Evolutionary conservation across 441 rosid genomes (phyloP).

Genomic region (Corymbia citriodora): DNA sequence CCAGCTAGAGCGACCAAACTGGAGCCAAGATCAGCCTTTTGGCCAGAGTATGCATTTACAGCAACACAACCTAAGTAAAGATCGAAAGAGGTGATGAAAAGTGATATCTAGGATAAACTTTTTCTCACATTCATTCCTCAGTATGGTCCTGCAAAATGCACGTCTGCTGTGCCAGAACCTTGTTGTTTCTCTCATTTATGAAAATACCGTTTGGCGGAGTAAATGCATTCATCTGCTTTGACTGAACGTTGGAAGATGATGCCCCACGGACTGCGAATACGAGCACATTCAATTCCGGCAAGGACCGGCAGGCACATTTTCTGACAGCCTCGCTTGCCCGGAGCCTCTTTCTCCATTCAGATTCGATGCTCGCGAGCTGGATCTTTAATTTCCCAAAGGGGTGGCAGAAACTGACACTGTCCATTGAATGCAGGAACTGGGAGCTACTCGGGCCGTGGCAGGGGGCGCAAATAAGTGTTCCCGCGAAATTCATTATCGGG

Average conservation of each 20-base stretch:
- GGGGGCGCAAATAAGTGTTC: constrained; percentile 30
- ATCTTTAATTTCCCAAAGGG: background rate
- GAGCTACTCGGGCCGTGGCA: constrained; percentile 38
- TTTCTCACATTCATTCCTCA: background rate
- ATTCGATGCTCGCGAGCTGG: background rate
- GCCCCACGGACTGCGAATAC: background rate
- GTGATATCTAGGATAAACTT: background rate
- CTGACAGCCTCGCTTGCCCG: background rate
- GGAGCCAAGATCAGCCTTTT: background rate
- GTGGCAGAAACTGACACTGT: background rate
- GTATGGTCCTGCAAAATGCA: background rate
- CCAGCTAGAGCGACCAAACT: background rate
- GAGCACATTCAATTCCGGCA: background rate
- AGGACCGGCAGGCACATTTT: background rate
- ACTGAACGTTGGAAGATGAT: background rate
- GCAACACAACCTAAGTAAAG: background rate
- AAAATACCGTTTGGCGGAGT: background rate
- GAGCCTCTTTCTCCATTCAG: background rate
- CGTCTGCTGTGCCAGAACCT: background rate
- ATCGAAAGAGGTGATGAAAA: background rate
- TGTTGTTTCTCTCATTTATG: background rate
- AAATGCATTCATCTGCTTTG: background rate
- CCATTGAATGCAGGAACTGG: constrained; percentile 28
- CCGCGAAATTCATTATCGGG: constrained; percentile 29
- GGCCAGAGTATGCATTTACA: background rate